Base-by-base conservation (phyloP, 371 early-diverging fungal genomes). In the Thermomucor indicae-seudaticae region DNA sequence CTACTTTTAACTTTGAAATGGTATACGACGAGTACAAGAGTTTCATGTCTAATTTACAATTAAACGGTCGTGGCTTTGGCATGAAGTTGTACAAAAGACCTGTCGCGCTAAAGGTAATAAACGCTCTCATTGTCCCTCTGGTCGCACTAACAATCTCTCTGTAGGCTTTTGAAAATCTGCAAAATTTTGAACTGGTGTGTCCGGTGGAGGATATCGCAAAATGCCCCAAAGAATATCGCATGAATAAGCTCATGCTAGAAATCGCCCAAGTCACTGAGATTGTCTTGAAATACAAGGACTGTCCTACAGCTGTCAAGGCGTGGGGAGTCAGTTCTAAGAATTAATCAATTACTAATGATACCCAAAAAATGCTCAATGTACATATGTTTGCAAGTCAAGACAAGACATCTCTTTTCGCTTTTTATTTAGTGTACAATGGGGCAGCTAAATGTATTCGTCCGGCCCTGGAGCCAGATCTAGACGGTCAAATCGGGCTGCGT, bases 1-100 rank as follows among this genome's bases (percentile, higher is more conserved):
- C 60, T n/a, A 69, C 73, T 14, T 92, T 92, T 61, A 96, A 95
- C 58, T 96, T 96, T 72, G 92, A 90, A 60, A 94, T 95, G 92
- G 83, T 92, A 1, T 92, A 91, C 60, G 90, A 94, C 47, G 92
- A 89, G 65, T 95, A 92, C 72, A 85, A 85, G 43, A 84, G 87
- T 2, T 91, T 93, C 52, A 78, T 86, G 83, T 80, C 76, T 37
- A 58, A 57, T 49, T 62, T 79, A 2, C 71, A 79, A 32, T 61
- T 72, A 1, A 67, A 72, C 14, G 84, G 78, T 25, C 57, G 66
- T 12, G 80, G 81, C n/a, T 75, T 82, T 34, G 79, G 86, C 16
- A 78, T 89, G 80, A 75, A 81, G 29, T 64, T 90, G 10, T 85
- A 82, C 55, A 91, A 89, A 58, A 86, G 84, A 43, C 72, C 80